A percentile compares a stretch with the other conserved stretches of the same genome.
These are phyloP conservation scores for Sergeia podlipaevii DNA, from an alignment of 208 protist genomes.

Conservation along the genomic window DNA sequence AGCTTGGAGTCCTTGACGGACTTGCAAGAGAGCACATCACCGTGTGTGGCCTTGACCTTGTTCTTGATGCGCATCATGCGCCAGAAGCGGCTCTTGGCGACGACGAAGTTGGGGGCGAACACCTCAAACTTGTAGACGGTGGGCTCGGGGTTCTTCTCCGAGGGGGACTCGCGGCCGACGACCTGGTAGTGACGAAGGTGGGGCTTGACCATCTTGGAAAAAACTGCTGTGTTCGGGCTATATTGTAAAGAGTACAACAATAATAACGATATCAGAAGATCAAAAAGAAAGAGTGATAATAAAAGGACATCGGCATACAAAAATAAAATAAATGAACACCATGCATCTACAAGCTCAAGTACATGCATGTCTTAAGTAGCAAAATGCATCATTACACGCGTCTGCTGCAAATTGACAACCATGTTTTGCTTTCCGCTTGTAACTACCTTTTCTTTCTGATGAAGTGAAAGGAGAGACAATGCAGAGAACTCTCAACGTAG, in stretches of 20 bases:
- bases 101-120: constrained; percentile 98
- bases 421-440: too few species aligned
- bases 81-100: constrained; percentile 99
- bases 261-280: not conserved
- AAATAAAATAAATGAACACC: constrained; percentile 4
- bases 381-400: not conserved
- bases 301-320: not conserved
- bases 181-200: constrained; percentile 93
- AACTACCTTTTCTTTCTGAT: too few species aligned
- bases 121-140: constrained; percentile 98
- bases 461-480: too few species aligned
- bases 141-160: constrained; percentile 88
- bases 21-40: constrained; percentile 94
- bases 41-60: constrained; percentile 98
- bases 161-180: constrained; percentile 93
- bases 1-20: constrained; percentile 96
- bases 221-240: not conserved
- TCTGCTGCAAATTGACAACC: too few species aligned
- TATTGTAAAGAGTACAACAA: not conserved
- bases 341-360: not conserved
- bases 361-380: not conserved
- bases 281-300: not conserved
- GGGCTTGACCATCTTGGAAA: constrained; percentile 78
- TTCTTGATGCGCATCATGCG: constrained; percentile 97
- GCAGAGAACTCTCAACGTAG: too few species aligned